Evolutionary conservation across 805 yeast genomes (phyloP).

Genomic region (Wickerhamomyces subpelliculosus): DNA sequence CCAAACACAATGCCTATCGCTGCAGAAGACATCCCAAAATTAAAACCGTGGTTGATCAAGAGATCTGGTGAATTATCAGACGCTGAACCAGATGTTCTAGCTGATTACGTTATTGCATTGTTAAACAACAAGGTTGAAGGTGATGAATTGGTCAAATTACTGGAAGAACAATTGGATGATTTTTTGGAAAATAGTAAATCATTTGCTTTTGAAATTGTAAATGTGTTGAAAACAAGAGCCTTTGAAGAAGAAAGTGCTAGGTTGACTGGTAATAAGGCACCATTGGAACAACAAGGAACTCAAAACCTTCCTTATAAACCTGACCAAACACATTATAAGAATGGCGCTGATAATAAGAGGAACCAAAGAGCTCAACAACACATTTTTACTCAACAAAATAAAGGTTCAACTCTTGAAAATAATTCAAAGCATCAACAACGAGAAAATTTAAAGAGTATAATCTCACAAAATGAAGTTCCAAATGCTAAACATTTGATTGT

Average conservation of each 20-base stretch:
- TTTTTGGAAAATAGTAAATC: slow-evolving; percentile 26
- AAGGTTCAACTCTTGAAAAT: no score
- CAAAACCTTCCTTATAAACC: slow-evolving; percentile 5
- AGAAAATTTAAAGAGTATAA: slow-evolving; percentile 3
- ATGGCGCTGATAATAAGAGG: slow-evolving; percentile 2
- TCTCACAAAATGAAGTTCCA: slow-evolving; percentile 5
- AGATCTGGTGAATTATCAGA: slow-evolving; percentile 23
- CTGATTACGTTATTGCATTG: slow-evolving; percentile 38
- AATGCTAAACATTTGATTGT: slow-evolving; percentile 25
- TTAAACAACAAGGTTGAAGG: slow-evolving; percentile 29
- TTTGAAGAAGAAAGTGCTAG: slow-evolving; percentile 2
- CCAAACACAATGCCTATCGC: slow-evolving; percentile 6
- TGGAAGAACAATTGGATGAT: slow-evolving; percentile 31
- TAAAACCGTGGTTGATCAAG: slow-evolving; percentile 23
- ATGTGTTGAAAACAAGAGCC: slow-evolving; percentile 11
- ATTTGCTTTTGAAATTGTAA: slow-evolving; percentile 23
- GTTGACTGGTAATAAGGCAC: background rate
- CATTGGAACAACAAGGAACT: background rate
- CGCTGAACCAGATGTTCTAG: slow-evolving; percentile 34
- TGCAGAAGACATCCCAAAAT: slow-evolving; percentile 6
- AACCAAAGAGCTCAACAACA: no score
- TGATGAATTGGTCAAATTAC: slow-evolving; percentile 25
- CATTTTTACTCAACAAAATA: no score
- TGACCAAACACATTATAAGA: slow-evolving; percentile 8
- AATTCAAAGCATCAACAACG: slow-evolving; percentile 2